phyloP scores from a whole-genome alignment of 2,329 filamentous ascomycete genomes.

The Pseudocercospora vitis region DNA sequence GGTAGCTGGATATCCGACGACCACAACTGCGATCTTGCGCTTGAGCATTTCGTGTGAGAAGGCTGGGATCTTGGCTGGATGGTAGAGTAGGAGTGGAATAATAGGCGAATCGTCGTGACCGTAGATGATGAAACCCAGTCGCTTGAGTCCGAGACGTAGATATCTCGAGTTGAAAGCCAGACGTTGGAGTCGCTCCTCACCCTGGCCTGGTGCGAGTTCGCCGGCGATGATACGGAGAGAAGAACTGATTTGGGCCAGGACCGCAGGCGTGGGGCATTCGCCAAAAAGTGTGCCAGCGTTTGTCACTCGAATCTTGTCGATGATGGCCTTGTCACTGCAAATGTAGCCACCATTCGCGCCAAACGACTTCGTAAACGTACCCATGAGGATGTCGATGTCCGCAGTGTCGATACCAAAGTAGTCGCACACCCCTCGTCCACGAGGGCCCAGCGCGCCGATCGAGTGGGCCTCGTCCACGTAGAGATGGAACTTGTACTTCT shows the following conservation, averaged over 20 bases:
- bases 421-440: slow-evolving; percentile 90
- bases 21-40: slow-evolving; percentile 95
- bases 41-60: slow-evolving; percentile 99
- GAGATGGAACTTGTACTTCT: slow-evolving; percentile 94
- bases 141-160: slow-evolving; percentile 94
- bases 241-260: slow-evolving; percentile 85
- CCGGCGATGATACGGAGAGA: slow-evolving; percentile 87
- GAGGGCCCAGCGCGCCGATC: slow-evolving; percentile 84
- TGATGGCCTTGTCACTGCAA: slow-evolving; percentile 82
- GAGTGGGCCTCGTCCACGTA: slow-evolving; percentile 98
- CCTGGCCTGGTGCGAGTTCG: slow-evolving; percentile 83
- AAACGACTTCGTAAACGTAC: slow-evolving; percentile 96
- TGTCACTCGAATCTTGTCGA: slow-evolving; percentile 82
- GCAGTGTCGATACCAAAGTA: slow-evolving; percentile 89
- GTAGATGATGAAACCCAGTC: slow-evolving; percentile 93
- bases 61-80: slow-evolving; percentile 97
- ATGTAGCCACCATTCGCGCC: slow-evolving; percentile 97
- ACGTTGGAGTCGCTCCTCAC: slow-evolving; percentile 90
- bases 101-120: slow-evolving; percentile 98
- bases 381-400: slow-evolving; percentile 95
- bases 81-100: slow-evolving; percentile 89
- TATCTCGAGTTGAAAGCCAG: slow-evolving; percentile 98
- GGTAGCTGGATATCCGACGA: slow-evolving; percentile 95
- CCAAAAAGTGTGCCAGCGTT: slow-evolving; percentile 86
- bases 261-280: slow-evolving; percentile 82